Evolutionary conservation across 805 yeast genomes (phyloP).

Genomic region (Scheffersomyces coipomensis): DNA sequence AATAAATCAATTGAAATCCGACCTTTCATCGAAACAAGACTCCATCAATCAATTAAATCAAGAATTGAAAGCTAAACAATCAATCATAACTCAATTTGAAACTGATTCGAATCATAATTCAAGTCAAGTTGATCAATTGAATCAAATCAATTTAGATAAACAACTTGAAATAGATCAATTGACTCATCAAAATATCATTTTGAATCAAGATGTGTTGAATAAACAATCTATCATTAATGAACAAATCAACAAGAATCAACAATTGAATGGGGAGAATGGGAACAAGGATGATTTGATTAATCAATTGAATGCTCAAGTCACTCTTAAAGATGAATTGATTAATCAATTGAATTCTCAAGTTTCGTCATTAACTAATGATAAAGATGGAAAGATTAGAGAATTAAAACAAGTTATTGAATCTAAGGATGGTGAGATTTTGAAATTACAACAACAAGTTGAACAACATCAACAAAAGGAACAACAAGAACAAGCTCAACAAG

Average conservation of each 20-base stretch:
- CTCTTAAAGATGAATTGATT: background rate
- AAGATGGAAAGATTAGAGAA: background rate
- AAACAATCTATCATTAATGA: background rate
- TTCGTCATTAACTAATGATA: too few relatives aligned
- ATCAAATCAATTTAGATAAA: background rate
- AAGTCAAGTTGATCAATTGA: constrained; percentile 2
- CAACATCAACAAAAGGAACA: background rate
- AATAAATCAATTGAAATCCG: too few relatives aligned
- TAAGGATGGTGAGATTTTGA: background rate
- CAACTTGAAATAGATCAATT: background rate
- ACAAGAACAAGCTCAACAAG: background rate
- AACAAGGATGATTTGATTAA: constrained; percentile 2
- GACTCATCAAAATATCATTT: background rate
- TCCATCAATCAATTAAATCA: too few relatives aligned
- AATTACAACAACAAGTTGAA: background rate
- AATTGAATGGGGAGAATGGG: background rate
- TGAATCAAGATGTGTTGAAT: background rate
- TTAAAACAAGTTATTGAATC: background rate
- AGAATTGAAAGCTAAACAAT: too few relatives aligned
- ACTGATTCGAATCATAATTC: background rate
- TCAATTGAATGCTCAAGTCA: constrained; percentile 1
- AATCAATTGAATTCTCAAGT: background rate
- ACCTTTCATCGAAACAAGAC: too few relatives aligned
- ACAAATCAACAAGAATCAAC: too few relatives aligned
- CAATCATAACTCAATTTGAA: too few relatives aligned